Percentiles rank a stretch among this genome's conserved stretches.
These are phyloP conservation scores for Aphanomyces euteiches DNA, from an alignment of 352 stramenopile species.

Conservation along the genomic window DNA sequence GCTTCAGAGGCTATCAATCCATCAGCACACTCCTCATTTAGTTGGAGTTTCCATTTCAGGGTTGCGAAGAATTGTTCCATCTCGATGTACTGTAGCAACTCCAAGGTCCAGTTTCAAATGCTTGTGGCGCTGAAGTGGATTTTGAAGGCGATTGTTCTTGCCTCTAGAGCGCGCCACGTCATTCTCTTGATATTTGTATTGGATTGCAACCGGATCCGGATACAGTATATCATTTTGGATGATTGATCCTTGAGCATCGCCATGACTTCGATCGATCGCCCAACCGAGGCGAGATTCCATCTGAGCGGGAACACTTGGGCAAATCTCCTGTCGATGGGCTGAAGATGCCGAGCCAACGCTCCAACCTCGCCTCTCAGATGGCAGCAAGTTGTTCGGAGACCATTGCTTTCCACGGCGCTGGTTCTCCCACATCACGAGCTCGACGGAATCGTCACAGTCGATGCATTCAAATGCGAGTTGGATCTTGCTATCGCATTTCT, in stretches of 20 bases:
- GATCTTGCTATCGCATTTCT: conserved; percentile 58
- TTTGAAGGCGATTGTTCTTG: too few species aligned
- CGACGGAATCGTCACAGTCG: conserved; percentile 41
- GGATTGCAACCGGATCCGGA: too few species aligned
- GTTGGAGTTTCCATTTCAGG: too few species aligned
- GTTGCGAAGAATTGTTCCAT: too few species aligned
- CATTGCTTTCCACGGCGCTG: conserved; percentile 74
- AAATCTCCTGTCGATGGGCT: conserved; percentile 56
- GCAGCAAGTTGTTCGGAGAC: conserved; percentile 57
- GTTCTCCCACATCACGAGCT: conserved; percentile 82
- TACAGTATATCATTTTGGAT: too few species aligned
- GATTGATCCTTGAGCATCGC: conserved; percentile 45
- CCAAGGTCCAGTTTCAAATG: too few species aligned
- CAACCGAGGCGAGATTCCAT: conserved; percentile 55
- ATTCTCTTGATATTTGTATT: too few species aligned
- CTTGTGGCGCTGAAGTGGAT: too few species aligned
- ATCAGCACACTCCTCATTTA: too few species aligned
- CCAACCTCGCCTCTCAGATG: conserved; percentile 67
- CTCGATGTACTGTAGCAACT: too few species aligned
- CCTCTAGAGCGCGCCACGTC: too few species aligned
- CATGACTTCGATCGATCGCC: conserved; percentile 47
- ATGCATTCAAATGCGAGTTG: conserved; percentile 53
- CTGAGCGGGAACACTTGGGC: conserved; percentile 52
- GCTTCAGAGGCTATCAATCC: too few species aligned
- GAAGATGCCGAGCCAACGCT: conserved; percentile 57